phyloP scores from a whole-genome alignment of 1,139 yeast species.

The Petasospora fabianii region DNA sequence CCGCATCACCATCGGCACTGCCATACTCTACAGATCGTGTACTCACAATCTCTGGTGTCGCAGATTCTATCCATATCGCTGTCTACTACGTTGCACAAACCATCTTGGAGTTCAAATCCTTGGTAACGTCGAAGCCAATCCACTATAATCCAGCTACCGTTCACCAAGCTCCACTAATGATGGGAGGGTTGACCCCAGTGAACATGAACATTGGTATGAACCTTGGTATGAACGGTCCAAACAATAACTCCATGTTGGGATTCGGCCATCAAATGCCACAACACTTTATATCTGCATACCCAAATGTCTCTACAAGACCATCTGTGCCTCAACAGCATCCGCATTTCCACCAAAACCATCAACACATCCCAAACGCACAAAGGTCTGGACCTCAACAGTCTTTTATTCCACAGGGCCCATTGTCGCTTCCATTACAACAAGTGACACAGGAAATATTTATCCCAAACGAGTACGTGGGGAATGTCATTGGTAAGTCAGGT shows the following conservation, averaged over 20 bases:
- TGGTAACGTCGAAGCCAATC: constrained; percentile 48
- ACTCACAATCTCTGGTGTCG: constrained; percentile 71
- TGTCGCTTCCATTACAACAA: constrained; percentile 2
- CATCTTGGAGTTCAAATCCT: constrained; percentile 55
- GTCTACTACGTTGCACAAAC: constrained; percentile 70
- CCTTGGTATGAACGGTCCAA: background rate
- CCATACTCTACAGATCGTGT: constrained; percentile 81
- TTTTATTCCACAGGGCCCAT: background rate
- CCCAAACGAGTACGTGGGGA: constrained; percentile 76
- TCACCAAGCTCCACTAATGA: constrained; percentile 9
- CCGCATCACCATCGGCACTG: constrained; percentile 71
- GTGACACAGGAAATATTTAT: constrained; percentile 61
- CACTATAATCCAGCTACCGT: constrained; percentile 52
- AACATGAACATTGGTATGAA: constrained; percentile 1
- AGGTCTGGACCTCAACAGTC: background rate
- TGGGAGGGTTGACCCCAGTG: constrained; percentile 3
- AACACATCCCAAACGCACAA: background rate
- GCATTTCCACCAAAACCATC: constrained; percentile 2
- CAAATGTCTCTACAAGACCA: constrained; percentile 4
- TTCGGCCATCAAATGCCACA: constrained; percentile 11
- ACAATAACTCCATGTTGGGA: constrained; percentile 3
- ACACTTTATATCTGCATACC: constrained; percentile 11
- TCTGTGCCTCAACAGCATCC: constrained; percentile 1
- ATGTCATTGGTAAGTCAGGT: constrained; percentile 86
- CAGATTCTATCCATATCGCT: constrained; percentile 86